Percentiles rank a stretch among this genome's conserved stretches.
Conservation (phyloP, 1,284 basidiomycete genomes). For the Sporisorium reilianum region DNA sequence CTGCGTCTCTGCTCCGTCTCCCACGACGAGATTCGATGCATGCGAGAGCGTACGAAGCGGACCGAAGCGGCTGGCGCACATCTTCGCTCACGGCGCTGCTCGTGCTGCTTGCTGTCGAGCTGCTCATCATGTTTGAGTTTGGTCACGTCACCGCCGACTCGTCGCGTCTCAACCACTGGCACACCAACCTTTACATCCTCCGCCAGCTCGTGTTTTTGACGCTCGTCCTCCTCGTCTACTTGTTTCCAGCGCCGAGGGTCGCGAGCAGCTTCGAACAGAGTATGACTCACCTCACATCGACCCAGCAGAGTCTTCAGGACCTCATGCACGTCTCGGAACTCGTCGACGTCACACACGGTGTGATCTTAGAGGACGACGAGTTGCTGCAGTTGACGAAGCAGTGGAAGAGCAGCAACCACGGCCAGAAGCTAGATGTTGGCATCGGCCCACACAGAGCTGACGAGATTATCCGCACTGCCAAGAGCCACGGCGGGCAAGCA, state of each 20-base stretch:
- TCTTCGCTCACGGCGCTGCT: conserved; percentile 18
- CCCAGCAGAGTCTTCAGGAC: conserved; percentile 33
- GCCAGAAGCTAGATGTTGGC: neutral
- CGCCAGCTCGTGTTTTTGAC: conserved; percentile 29
- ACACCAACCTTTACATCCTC: conserved; percentile 37
- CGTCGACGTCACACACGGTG: conserved; percentile 17
- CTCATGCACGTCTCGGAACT: conserved; percentile 33
- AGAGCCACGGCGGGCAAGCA: conserved; percentile 13
- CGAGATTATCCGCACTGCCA: conserved; percentile 16
- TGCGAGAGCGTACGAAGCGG: conserved; percentile 15
- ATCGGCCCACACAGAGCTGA: conserved; percentile 15
- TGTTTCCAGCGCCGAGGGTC: conserved; percentile 18
- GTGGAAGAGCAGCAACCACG: conserved; percentile 5
- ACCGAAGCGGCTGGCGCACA: conserved; percentile 37
- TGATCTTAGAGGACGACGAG: conserved; percentile 25
- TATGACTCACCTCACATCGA: conserved; percentile 25
- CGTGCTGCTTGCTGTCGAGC: conserved; percentile 21
- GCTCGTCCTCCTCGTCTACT: conserved; percentile 34
- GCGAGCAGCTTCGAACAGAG: conserved; percentile 28
- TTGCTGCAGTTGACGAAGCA: conserved; percentile 15
- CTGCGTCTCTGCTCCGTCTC: conserved; percentile 12
- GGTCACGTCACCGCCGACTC: conserved; percentile 29
- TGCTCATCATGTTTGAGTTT: conserved; percentile 45
- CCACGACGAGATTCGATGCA: neutral
- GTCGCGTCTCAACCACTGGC: conserved; percentile 44